These are phyloP conservation scores for Coemansia aciculifera DNA, from an alignment of 192 early-diverging fungal species.

Conservation along the genomic window DNA sequence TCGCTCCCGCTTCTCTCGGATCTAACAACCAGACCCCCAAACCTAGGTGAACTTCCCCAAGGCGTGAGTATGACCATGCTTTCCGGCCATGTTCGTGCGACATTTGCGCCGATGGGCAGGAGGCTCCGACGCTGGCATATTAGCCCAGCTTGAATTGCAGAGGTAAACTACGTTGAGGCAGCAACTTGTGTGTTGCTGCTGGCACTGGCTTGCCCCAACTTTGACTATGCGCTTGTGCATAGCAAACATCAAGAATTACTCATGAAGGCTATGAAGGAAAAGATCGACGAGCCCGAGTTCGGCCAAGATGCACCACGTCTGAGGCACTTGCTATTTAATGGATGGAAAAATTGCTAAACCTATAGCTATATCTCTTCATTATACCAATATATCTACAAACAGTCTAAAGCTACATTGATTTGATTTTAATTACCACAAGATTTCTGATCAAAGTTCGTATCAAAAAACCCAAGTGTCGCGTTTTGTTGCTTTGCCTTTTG, in stretches of 20 bases:
- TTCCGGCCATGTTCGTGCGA: neutral
- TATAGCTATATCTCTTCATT: no score
- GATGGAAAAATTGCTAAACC: neutral
- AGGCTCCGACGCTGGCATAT: neutral
- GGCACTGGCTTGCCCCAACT: neutral
- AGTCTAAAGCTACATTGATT: no score
- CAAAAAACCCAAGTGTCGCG: neutral
- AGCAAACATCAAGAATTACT: neutral
- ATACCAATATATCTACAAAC: no score
- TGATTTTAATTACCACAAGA: no score
- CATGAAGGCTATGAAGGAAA: neutral
- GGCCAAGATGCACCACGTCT: neutral
- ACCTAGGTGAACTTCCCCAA: no score
- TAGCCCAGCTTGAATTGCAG: neutral
- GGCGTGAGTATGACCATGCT: neutral
- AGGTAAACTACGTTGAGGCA: neutral
- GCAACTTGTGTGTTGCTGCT: neutral
- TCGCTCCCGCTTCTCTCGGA: neutral
- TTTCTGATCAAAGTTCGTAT: neutral
- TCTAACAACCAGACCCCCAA: neutral
- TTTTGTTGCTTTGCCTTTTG: neutral
- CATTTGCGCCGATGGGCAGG: neutral
- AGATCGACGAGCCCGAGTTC: neutral
- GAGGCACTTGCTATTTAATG: neutral
- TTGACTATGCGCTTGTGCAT: neutral